These are phyloP conservation scores for Blastobotrys elegans DNA, from an alignment of 1,139 yeast species.

Conservation along the genomic window DNA sequence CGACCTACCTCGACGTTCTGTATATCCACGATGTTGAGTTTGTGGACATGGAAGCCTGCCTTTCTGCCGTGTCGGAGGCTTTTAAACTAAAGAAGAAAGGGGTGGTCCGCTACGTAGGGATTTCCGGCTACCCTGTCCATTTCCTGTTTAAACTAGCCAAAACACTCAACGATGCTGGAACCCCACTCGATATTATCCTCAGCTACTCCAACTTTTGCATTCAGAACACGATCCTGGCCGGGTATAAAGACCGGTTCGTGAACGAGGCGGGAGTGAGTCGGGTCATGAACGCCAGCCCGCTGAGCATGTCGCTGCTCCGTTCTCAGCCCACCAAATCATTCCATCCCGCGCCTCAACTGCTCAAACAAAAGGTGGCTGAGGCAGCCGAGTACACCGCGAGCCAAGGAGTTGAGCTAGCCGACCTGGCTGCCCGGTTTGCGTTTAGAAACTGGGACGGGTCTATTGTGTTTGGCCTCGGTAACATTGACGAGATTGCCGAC, in stretches of 20 bases:
- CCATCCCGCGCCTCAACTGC: constrained; percentile 72
- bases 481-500: constrained; percentile 51
- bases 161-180: constrained; percentile 37
- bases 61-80: constrained; percentile 61
- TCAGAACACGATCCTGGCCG: constrained; percentile 61
- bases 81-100: constrained; percentile 60
- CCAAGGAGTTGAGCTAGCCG: constrained; percentile 62
- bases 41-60: constrained; percentile 48
- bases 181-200: constrained; percentile 63
- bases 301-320: constrained; percentile 82
- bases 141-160: constrained; percentile 44
- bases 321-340: constrained; percentile 62
- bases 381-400: constrained; percentile 46
- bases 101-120: constrained; percentile 58
- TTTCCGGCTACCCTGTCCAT: constrained; percentile 83
- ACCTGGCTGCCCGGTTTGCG: constrained; percentile 74
- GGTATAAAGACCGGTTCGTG: constrained; percentile 47
- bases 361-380: constrained; percentile 50
- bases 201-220: constrained; percentile 80
- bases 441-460: constrained; percentile 57
- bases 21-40: constrained; percentile 90
- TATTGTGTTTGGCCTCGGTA: constrained; percentile 72
- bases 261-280: constrained; percentile 50
- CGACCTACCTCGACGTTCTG: constrained; percentile 69
- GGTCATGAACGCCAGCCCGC: constrained; percentile 74